phyloP scores from a whole-genome alignment of 2,329 filamentous ascomycete species.

The Diaporthe australafricana region DNA sequence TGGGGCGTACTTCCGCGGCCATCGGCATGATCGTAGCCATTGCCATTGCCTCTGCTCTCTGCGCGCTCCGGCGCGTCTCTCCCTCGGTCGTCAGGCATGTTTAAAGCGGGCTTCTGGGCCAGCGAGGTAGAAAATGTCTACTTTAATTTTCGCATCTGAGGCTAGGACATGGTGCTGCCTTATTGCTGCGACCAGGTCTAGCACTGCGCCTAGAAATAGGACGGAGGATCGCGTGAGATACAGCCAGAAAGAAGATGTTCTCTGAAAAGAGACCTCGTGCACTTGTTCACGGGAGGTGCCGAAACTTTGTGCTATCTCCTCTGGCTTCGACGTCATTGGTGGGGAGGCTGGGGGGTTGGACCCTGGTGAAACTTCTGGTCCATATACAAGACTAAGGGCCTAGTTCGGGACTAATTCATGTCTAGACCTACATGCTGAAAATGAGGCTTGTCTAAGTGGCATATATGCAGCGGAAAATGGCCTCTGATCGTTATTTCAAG shows the following conservation, averaged over 20 bases:
- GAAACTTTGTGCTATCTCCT: neutral
- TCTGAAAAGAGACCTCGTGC: neutral
- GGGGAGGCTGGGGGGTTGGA: neutral
- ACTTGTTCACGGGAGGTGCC: slow-evolving; percentile 6
- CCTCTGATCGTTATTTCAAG: no score
- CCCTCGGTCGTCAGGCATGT: slow-evolving; percentile 35
- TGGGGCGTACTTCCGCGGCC: slow-evolving; percentile 38
- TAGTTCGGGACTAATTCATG: neutral
- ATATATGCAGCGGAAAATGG: no score
- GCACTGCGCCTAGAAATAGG: neutral
- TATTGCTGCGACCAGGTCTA: neutral
- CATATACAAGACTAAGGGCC: neutral
- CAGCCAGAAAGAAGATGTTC: neutral
- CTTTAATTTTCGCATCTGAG: slow-evolving; percentile 29
- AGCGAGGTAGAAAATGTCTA: neutral
- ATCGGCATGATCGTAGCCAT: slow-evolving; percentile 39
- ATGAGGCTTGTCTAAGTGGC: no score
- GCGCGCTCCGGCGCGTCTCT: slow-evolving; percentile 26
- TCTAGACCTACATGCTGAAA: no score
- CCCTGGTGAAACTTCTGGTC: neutral
- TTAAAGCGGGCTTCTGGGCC: neutral
- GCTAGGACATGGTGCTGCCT: neutral
- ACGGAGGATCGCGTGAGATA: neutral
- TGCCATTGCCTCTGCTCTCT: slow-evolving; percentile 15
- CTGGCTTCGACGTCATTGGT: slow-evolving; percentile 32